Conservation (phyloP, 176 grass and related monocot species). For the Thinopyrum elongatum region DNA sequence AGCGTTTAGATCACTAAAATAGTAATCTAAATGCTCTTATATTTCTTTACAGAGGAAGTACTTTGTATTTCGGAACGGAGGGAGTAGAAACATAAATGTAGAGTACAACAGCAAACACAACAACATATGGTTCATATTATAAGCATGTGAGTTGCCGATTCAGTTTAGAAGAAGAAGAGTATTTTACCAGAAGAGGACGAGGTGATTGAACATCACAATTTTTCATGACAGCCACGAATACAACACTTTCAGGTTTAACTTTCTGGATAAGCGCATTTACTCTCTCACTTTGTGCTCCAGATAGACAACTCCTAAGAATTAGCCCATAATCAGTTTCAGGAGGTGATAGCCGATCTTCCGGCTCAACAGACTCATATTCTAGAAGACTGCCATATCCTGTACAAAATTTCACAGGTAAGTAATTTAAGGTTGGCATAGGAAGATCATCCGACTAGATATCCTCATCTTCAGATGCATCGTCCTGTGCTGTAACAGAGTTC, state of each 20-base stretch:
- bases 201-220: constrained; percentile 1
- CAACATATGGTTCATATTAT: background rate
- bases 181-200: constrained; percentile 12
- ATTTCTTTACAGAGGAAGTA: too few relatives aligned
- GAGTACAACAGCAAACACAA: background rate
- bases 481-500: too few relatives aligned
- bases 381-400: background rate
- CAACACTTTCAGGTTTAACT: background rate
- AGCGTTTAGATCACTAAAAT: too few relatives aligned
- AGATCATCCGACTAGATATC: background rate
- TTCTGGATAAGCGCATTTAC: constrained; percentile 7
- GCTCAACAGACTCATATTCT: background rate
- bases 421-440: background rate
- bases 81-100: too few relatives aligned
- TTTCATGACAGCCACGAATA: background rate
- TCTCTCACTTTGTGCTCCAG: background rate
- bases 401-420: background rate
- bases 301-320: background rate
- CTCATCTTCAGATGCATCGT: too few relatives aligned
- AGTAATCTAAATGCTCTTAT: too few relatives aligned
- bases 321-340: background rate
- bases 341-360: background rate
- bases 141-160: background rate
- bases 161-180: background rate
- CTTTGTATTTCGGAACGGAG: too few relatives aligned